Evolutionary conservation across 306 rosid species (phyloP).

Genomic region (Chamaecrista fasciculata): DNA sequence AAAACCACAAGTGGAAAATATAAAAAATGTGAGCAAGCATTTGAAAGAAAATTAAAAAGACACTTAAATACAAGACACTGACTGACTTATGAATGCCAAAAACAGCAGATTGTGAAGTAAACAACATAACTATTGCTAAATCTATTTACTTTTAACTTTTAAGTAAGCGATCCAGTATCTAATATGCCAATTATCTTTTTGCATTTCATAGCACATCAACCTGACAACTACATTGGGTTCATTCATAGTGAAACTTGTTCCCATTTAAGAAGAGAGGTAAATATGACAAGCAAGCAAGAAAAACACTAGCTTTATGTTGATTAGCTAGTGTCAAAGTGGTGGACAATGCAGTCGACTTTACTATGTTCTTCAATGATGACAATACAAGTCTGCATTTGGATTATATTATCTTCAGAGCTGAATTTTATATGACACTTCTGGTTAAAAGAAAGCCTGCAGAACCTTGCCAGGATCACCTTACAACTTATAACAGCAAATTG

Average conservation of each 20-base stretch:
- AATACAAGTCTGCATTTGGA: background rate
- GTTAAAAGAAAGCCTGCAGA: slow-evolving; percentile 6
- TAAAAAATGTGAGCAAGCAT: slow-evolving; percentile 16
- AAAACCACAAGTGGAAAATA: slow-evolving; percentile 27
- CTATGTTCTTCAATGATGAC: slow-evolving; percentile 1
- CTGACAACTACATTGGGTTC: slow-evolving; percentile 13
- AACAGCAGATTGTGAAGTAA: background rate
- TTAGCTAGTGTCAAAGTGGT: background rate
- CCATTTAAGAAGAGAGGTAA: slow-evolving; percentile 2
- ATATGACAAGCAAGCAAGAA: background rate
- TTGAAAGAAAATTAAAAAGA: slow-evolving; percentile 19
- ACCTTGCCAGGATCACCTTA: background rate
- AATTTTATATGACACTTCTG: slow-evolving; percentile 7
- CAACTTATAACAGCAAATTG: background rate
- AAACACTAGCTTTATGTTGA: slow-evolving; percentile 2
- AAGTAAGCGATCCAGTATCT: slow-evolving; percentile 1
- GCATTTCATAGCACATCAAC: slow-evolving; percentile 19
- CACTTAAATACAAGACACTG: slow-evolving; percentile 6
- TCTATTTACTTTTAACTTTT: background rate
- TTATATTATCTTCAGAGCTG: slow-evolving; percentile 7
- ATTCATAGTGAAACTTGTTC: slow-evolving; percentile 5
- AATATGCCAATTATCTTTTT: slow-evolving; percentile 13
- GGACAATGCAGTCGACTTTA: background rate
- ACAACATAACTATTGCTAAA: background rate
- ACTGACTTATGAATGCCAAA: background rate